Evolutionary conservation across 2,329 filamentous ascomycete genomes (phyloP).

Genomic region (Colletotrichum sp.): DNA sequence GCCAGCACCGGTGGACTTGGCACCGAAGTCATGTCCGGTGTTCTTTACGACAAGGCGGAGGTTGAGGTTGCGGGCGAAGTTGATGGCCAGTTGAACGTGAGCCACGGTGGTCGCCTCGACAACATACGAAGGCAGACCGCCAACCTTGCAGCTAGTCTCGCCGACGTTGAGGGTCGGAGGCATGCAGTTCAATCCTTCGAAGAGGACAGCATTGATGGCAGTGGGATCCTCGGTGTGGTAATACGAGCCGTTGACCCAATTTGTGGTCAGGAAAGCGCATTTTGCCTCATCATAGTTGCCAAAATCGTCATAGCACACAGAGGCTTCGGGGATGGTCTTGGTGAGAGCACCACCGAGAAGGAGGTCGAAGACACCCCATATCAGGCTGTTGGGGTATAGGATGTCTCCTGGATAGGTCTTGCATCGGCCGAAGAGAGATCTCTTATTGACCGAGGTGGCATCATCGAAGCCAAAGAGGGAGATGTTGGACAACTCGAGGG

Average conservation of each 20-base stretch:
- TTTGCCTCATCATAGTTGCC: constrained; percentile 32
- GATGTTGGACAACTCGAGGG: constrained; percentile 32
- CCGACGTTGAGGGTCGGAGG: constrained; percentile 22
- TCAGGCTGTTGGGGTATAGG: constrained; percentile 29
- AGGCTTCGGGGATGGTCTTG: constrained; percentile 35
- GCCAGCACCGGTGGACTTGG: constrained; percentile 51
- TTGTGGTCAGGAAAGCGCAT: constrained; percentile 33
- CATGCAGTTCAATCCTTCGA: constrained; percentile 30
- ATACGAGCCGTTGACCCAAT: constrained; percentile 30
- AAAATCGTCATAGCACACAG: constrained; percentile 37
- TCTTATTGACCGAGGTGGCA: constrained; percentile 23
- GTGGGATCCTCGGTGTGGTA: constrained; percentile 31
- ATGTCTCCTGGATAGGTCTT: constrained; percentile 38
- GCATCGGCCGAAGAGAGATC: constrained; percentile 28
- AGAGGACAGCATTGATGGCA: constrained; percentile 30
- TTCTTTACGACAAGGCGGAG: constrained; percentile 47
- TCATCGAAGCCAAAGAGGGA: constrained; percentile 37
- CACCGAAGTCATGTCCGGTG: constrained; percentile 49
- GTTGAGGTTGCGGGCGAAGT: constrained; percentile 47
- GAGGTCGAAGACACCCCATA: constrained; percentile 40
- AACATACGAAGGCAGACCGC: constrained; percentile 30
- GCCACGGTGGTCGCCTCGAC: constrained; percentile 38
- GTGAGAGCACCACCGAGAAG: constrained; percentile 35
- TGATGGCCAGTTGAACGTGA: constrained; percentile 39
- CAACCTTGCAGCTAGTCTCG: constrained; percentile 16